Evolutionary conservation across 352 stramenopile species (phyloP).

Genomic region (Thraustochytrium sp.): DNA sequence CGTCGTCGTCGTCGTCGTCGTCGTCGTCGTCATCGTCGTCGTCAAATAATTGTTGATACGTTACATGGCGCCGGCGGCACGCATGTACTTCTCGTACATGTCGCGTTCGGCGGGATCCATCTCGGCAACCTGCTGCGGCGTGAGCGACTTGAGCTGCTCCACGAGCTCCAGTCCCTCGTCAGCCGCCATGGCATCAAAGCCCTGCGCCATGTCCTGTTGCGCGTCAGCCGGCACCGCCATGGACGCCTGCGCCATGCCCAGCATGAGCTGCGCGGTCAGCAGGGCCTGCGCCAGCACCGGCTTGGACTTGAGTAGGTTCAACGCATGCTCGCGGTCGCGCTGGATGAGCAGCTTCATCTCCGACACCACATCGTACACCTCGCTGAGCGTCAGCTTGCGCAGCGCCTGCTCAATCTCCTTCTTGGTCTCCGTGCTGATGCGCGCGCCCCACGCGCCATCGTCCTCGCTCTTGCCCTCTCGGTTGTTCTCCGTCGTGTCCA

Average conservation of each 20-base stretch:
- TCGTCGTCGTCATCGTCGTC: too few relatives aligned
- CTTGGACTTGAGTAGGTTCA: conserved; percentile 23
- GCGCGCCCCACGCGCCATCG: background rate
- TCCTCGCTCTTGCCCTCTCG: background rate
- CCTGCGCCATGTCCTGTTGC: background rate
- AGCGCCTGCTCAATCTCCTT: conserved; percentile 37
- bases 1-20: too few relatives aligned
- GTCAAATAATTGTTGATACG: too few relatives aligned
- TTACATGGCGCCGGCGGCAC: background rate
- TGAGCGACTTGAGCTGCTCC: background rate
- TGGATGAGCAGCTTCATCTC: conserved; percentile 41
- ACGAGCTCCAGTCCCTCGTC: background rate
- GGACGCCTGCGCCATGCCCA: conserved; percentile 22
- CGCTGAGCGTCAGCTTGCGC: conserved; percentile 7
- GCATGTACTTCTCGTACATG: background rate
- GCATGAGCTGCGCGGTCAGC: conserved; percentile 31
- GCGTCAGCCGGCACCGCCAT: background rate
- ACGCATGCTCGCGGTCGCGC: conserved; percentile 22
- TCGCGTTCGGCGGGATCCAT: background rate
- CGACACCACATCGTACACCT: conserved; percentile 21
- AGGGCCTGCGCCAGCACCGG: conserved; percentile 30
- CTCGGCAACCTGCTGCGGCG: background rate
- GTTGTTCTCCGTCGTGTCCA: conserved; percentile 2
- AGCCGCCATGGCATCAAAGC: background rate
- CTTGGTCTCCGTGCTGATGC: conserved; percentile 33